Base-by-base conservation (phyloP, 352 stramenopile genomes). In the Albugo laibachii region DNA sequence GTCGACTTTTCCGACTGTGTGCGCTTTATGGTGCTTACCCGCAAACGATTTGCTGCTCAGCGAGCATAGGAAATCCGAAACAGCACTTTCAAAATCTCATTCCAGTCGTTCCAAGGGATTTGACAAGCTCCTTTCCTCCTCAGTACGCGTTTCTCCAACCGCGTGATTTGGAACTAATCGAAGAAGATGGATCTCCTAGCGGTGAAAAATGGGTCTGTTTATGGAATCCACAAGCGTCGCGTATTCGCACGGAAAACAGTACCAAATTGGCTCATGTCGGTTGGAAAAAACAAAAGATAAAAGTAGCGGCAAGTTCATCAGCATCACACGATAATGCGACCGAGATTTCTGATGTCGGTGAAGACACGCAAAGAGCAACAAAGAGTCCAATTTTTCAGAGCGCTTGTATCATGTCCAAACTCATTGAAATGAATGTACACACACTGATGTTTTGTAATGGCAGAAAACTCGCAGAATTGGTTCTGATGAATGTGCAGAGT, bases 381-480 rank as follows among this genome's bases (percentile, higher is more conserved):
- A 69, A 65, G 1, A 85, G 72, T 48, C 56, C 74, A 0, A 87
- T 97, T 47, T 89, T 82, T 41, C 85, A 97, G 44, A 96, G 84
- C 20, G 85, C 93, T 11, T 62, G 71, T 46, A 80, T 99, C 18
- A 76, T 99, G 8, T 60, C 89, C 43, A 66, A 74, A 13, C 79
- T 97, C 13, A 82, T 98, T 18, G 61, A 82, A 35, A 62, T 80
- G 40, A 54, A 81, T 34, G 63, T 97, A 13, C 75, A 93, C 52
- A 97, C 88, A 38, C 81, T 99, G 19, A 69, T 95, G 1, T 99
- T 99, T 63, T 97, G 84, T 45, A 93, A 85, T 24, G 72, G 92
- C 13, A 68, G 95, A 12, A 96, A 95, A 43, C 62, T 98, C 13
- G 84, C 93, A 5, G 88, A 97, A 55, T 61, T 96, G 16, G 68